A percentile compares a stretch with the other conserved stretches of the same genome.
Conservation (phyloP, 495 filamentous ascomycete species). For the Parachaetomium inaequale region DNA sequence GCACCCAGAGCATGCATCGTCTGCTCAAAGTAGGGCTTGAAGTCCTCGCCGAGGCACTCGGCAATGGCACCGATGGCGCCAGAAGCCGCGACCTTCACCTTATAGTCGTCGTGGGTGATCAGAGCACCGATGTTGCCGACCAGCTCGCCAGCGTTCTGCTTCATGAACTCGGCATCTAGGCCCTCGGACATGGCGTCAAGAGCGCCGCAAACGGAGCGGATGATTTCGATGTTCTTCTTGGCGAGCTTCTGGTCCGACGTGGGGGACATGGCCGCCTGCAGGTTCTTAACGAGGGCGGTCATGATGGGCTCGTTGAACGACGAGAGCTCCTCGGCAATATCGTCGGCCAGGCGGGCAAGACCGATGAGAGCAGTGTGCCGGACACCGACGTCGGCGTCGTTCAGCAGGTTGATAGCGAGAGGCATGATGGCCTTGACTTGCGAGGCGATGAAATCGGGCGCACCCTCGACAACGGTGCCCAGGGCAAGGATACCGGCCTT, state of each 20-base stretch:
- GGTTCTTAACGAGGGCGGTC: conserved; percentile 77
- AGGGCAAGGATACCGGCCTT: conserved; percentile 88
- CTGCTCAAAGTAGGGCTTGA: conserved; percentile 83
- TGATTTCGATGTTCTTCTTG: conserved; percentile 74
- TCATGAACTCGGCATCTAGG: conserved; percentile 77
- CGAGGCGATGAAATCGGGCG: conserved; percentile 90
- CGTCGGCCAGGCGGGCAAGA: conserved; percentile 84
- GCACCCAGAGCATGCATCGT: conserved; percentile 81
- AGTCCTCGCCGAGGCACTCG: conserved; percentile 72
- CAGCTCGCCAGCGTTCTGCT: conserved; percentile 73
- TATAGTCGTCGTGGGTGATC: conserved; percentile 76
- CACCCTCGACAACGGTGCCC: conserved; percentile 92
- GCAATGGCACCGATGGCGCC: conserved; percentile 89
- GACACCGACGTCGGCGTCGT: conserved; percentile 76
- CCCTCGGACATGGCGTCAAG: conserved; percentile 89
- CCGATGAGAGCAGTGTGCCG: conserved; percentile 81
- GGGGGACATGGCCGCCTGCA: conserved; percentile 65
- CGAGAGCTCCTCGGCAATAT: conserved; percentile 83
- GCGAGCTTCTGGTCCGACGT: conserved; percentile 49
- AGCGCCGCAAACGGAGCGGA: conserved; percentile 84
- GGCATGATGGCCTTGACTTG: conserved; percentile 85
- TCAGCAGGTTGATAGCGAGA: conserved; percentile 75
- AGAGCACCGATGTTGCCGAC: conserved; percentile 79
- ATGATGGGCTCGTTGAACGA: conserved; percentile 79
- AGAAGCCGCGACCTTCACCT: conserved; percentile 83